Percentiles rank a stretch among this genome's conserved stretches.
phyloP scores from a whole-genome alignment of 768 basidiomycete genomes.

The Tricholoma sp. region DNA sequence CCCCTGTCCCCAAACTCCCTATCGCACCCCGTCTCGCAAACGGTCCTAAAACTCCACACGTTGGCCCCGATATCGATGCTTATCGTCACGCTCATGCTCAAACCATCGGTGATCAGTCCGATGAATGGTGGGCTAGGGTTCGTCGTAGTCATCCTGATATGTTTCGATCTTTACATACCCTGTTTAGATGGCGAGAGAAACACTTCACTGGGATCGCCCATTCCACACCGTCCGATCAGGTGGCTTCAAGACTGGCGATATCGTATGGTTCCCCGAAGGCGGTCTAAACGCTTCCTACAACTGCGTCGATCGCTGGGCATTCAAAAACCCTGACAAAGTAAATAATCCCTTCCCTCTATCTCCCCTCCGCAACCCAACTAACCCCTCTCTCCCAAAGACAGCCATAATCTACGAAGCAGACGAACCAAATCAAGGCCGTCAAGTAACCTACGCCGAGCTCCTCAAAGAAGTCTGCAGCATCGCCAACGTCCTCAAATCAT shows the following conservation, averaged over 20 bases:
- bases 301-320: constrained; percentile 96
- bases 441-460: constrained; percentile 79
- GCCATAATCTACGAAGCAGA: constrained; percentile 99
- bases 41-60: constrained; percentile 63
- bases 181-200: constrained; percentile 65
- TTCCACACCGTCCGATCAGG: constrained; percentile 86
- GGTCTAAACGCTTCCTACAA: constrained; percentile 93
- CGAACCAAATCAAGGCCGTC: constrained; percentile 75
- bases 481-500: constrained; percentile 86
- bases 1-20: constrained; percentile 47
- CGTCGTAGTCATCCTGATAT: too few relatives aligned
- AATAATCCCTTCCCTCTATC: not conserved
- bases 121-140: constrained; percentile 88
- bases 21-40: constrained; percentile 68
- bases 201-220: constrained; percentile 81
- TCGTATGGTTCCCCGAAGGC: constrained; percentile 96
- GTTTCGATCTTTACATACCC: too few relatives aligned
- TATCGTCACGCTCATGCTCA: constrained; percentile 63
- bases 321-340: constrained; percentile 79
- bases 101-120: constrained; percentile 72
- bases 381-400: constrained; percentile 42
- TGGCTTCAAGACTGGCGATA: constrained; percentile 78
- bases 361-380: not conserved
- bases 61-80: constrained; percentile 74
- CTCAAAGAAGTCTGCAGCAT: constrained; percentile 84